Evolutionary conservation across 441 rosid genomes (phyloP).

Genomic region (Jatropha multifida): DNA sequence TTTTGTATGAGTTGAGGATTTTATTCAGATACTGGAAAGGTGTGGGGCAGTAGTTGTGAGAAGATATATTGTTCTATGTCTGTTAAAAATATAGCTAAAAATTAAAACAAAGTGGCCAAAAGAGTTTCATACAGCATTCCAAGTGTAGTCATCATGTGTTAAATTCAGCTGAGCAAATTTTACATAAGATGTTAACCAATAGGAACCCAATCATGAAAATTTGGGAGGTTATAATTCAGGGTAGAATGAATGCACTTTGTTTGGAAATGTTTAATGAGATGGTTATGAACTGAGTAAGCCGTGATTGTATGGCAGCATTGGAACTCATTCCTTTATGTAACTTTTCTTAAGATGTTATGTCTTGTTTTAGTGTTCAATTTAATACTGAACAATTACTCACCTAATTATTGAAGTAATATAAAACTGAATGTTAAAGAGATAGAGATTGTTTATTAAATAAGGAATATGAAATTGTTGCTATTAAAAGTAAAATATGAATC

Average conservation of each 20-base stretch:
- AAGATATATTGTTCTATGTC: background rate
- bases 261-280: background rate
- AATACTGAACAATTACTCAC: background rate
- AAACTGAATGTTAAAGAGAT: background rate
- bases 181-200: background rate
- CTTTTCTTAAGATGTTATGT: background rate
- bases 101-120: background rate
- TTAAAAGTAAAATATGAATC: background rate
- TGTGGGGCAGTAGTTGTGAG: background rate
- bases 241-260: background rate
- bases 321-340: background rate
- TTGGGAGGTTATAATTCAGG: background rate
- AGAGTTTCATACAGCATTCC: background rate
- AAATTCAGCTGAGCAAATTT: background rate
- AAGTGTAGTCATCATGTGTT: background rate
- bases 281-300: too few species aligned
- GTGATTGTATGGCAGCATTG: background rate
- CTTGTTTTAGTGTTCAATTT: background rate
- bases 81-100: background rate
- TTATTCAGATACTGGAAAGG: background rate
- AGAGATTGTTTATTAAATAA: background rate
- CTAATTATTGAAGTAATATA: background rate
- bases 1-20: background rate
- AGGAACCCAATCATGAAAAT: slow-evolving; percentile 8
- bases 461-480: background rate